These are phyloP conservation scores for Rhododendron vialii DNA, from an alignment of 148 eudicot genomes.

Conservation along the genomic window DNA sequence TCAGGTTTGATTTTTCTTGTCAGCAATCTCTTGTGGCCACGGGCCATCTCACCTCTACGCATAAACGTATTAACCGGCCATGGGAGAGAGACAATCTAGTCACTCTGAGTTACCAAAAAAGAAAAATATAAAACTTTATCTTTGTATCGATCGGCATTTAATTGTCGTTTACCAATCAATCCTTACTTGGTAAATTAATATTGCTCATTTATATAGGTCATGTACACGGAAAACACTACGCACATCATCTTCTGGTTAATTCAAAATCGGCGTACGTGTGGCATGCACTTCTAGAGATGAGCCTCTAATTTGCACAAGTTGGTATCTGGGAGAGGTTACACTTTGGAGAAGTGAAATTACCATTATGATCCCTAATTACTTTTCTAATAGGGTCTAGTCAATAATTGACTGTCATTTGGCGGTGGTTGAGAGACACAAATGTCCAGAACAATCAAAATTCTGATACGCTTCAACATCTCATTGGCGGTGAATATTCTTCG, in stretches of 20 bases:
- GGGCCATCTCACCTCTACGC: too few relatives aligned
- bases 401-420: neutral
- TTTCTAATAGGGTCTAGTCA: too few relatives aligned
- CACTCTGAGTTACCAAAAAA: too few relatives aligned
- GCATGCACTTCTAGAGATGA: neutral
- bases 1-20: too few relatives aligned
- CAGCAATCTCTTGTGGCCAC: rapidly evolving
- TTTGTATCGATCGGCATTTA: too few relatives aligned
- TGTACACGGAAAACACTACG: neutral
- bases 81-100: too few relatives aligned
- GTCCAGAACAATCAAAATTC: neutral
- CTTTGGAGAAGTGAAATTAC: neutral
- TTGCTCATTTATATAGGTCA: neutral
- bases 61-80: too few relatives aligned
- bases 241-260: neutral
- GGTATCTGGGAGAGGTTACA: neutral
- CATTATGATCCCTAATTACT: neutral
- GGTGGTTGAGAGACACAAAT: neutral
- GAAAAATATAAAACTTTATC: too few relatives aligned
- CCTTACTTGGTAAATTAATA: neutral
- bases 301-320: neutral
- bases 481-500: neutral
- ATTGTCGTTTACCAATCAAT: too few relatives aligned
- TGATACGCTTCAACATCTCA: neutral
- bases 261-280: neutral